These are phyloP conservation scores for Fusarium sp. DNA, from an alignment of 2,329 filamentous ascomycete genomes.

Conservation along the genomic window DNA sequence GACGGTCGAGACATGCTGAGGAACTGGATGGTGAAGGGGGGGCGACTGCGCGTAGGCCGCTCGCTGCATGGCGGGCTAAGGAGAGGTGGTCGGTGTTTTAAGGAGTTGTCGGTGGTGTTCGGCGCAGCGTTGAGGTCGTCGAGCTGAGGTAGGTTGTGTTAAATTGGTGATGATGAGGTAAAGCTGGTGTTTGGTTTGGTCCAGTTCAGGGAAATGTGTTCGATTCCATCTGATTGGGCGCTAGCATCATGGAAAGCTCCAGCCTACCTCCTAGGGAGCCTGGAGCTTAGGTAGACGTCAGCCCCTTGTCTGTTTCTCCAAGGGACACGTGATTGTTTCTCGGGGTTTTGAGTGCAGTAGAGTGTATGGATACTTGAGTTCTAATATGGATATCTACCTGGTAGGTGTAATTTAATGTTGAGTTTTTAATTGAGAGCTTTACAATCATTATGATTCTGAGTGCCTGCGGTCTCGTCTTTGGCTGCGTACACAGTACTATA, in stretches of 20 bases:
- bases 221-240: conserved; percentile 48
- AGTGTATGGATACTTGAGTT: neutral
- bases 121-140: neutral
- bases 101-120: neutral
- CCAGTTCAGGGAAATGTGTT: conserved; percentile 52
- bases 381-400: too few relatives aligned
- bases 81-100: neutral
- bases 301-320: conserved; percentile 13
- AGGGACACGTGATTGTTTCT: conserved; percentile 40
- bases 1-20: conserved; percentile 97
- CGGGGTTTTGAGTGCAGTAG: conserved; percentile 12
- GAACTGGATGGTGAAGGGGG: conserved; percentile 95
- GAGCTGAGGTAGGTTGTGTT: conserved; percentile 15
- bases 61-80: conserved; percentile 79
- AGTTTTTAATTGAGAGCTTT: too few relatives aligned
- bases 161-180: conserved; percentile 35
- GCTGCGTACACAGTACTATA: neutral
- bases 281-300: conserved; percentile 14
- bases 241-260: conserved; percentile 45
- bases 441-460: too few relatives aligned
- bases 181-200: conserved; percentile 46
- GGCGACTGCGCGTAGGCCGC: conserved; percentile 87
- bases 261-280: conserved; percentile 8
- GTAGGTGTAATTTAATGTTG: neutral
- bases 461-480: neutral